Evolutionary conservation across 1,284 basidiomycete species (phyloP).

Genomic region (Neotropicomus parvogracilis): DNA sequence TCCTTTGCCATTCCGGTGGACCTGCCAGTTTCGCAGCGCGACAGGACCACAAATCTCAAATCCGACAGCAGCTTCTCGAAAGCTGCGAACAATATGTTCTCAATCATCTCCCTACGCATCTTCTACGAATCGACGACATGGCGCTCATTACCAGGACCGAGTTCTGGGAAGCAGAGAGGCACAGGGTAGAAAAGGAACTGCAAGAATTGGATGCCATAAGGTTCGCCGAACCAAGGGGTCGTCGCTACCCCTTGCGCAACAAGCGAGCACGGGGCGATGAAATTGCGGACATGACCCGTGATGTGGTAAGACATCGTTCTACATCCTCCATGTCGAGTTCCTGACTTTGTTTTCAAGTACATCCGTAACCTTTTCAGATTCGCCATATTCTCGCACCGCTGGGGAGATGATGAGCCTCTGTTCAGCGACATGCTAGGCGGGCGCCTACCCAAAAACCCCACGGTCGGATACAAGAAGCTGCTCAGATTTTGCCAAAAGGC

Average conservation of each 20-base stretch:
- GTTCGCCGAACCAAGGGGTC: neutral
- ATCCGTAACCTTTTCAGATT: slow-evolving; percentile 18
- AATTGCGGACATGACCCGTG: neutral
- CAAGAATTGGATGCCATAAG: neutral
- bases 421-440: slow-evolving; percentile 8
- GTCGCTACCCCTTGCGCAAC: neutral
- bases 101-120: slow-evolving; percentile 16
- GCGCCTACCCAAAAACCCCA: neutral
- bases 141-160: slow-evolving; percentile 8
- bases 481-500: slow-evolving; percentile 15
- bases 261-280: slow-evolving; percentile 5
- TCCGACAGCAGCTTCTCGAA: slow-evolving; percentile 11
- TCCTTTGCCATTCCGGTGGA: slow-evolving; percentile 12
- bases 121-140: slow-evolving; percentile 15
- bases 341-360: slow-evolving; percentile 11
- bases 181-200: slow-evolving; percentile 1
- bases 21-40: neutral
- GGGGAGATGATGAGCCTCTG: slow-evolving; percentile 18
- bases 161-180: slow-evolving; percentile 13
- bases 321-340: neutral
- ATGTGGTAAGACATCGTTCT: slow-evolving; percentile 4
- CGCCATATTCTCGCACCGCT: slow-evolving; percentile 22
- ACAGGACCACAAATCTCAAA: neutral
- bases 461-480: slow-evolving; percentile 17
- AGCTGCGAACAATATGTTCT: slow-evolving; percentile 17